Base-by-base conservation (phyloP, 331 rosid species). In the Saraca asoca region DNA sequence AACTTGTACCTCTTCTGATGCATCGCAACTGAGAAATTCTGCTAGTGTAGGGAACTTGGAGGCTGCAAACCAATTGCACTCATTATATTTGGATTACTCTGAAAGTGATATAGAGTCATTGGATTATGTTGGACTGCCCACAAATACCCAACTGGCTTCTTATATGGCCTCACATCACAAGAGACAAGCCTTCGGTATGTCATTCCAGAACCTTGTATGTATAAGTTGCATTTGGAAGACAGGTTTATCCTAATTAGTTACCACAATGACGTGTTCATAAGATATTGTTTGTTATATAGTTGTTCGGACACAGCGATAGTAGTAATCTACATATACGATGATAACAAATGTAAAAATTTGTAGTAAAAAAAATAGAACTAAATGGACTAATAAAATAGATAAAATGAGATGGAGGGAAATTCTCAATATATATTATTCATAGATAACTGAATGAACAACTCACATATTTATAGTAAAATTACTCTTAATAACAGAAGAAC, bases 141-240 rank as follows among this genome's bases (percentile, higher is more conserved):
- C 76, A 0, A 79, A 76, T 65, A 76, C 85, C 34, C 96, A 81
- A 33, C 58, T 83, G 58, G 83, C 83, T 71, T 78, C 95, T n/a
- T 72, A 79, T 64, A 61, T 87, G 85, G 82, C 96, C 37, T 83
- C 95, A 0, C 80, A 90, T 66, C 95, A 90, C 64, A 85, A 78
- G 78, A 81, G 96, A 72, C 92, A 90, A 78, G 90, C 96, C 63
- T 90, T 87, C 33, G 96, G 96, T 90, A 83, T n/a, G 87, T 51
- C 62, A 66, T 68, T 44, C 46, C 12, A 66, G 50, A 33, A 20
- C 48, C 42, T 31, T 48, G 24, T 58, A 37, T 73, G 38, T 78
- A 58, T 20, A n/a, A 42, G 56, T 44, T 24, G 24, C 69, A 19
- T 35, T 70, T 58, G 43, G 55, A 4, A 39, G 7, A 7, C 43